These are phyloP conservation scores for Pythium apleroticum DNA, from an alignment of 352 stramenopile genomes.

Conservation along the genomic window DNA sequence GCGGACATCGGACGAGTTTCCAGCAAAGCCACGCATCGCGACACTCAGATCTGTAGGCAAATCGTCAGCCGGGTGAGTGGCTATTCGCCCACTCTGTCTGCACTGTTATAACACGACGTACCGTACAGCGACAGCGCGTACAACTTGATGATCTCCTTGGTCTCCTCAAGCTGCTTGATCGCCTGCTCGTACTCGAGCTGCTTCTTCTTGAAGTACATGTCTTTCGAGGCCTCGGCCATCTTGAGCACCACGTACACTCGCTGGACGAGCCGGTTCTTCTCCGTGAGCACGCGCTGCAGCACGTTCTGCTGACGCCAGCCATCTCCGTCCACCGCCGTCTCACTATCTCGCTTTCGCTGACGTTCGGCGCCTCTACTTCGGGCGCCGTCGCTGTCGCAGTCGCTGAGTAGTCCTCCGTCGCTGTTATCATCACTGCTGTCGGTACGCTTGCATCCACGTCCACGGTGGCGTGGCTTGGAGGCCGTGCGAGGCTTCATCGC, in stretches of 20 bases:
- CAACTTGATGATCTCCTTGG: constrained; percentile 38
- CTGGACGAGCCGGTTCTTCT: constrained; percentile 73
- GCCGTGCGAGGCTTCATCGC: background rate
- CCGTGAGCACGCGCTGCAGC: constrained; percentile 21
- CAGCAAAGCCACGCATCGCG: constrained; percentile 29
- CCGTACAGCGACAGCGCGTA: constrained; percentile 55
- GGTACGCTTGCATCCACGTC: background rate
- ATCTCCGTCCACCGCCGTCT: background rate
- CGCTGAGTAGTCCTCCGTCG: constrained; percentile 5
- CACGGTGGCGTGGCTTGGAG: background rate
- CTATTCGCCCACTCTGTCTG: no score
- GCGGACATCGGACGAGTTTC: constrained; percentile 15
- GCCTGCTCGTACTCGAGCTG: constrained; percentile 36
- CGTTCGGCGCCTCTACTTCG: background rate
- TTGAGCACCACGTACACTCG: constrained; percentile 50
- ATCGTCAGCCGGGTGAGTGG: no score
- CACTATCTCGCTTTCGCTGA: background rate
- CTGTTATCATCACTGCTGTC: constrained; percentile 8
- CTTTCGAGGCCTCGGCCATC: constrained; percentile 48
- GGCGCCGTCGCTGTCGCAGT: constrained; percentile 4
- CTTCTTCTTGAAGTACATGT: constrained; percentile 53
- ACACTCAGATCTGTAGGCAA: constrained; percentile 33
- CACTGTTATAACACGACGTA: no score
- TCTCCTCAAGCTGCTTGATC: constrained; percentile 45
- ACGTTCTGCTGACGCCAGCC: constrained; percentile 12